A percentile compares a stretch with the other conserved stretches of the same genome.
Evolutionary conservation across 768 basidiomycete species (phyloP).

Genomic region (Pholiota conissans): DNA sequence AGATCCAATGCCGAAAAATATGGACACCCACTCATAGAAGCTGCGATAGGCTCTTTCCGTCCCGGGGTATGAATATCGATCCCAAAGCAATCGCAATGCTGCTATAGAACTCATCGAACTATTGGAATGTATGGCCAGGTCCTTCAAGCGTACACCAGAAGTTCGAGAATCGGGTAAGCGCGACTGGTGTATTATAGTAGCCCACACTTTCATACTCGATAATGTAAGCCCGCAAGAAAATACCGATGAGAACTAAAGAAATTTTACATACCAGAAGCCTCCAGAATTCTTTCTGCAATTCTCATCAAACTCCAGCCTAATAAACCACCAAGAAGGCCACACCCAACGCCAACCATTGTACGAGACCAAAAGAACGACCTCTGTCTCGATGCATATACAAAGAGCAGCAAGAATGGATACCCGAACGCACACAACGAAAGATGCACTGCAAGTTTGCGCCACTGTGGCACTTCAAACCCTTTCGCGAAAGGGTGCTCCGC

Average conservation of each 20-base stretch:
- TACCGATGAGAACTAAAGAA: background rate
- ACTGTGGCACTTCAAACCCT: slow-evolving; percentile 34
- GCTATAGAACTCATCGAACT: slow-evolving; percentile 28
- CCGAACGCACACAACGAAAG: slow-evolving; percentile 28
- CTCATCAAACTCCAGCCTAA: slow-evolving; percentile 30
- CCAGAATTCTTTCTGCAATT: slow-evolving; percentile 30
- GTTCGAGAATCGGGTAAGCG: slow-evolving; percentile 18
- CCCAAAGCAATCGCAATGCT: slow-evolving; percentile 35
- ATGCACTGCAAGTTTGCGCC: slow-evolving; percentile 29
- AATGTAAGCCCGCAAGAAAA: background rate
- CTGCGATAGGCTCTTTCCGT: slow-evolving; percentile 29
- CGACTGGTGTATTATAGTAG: slow-evolving; percentile 44
- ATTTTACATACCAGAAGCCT: slow-evolving; percentile 33
- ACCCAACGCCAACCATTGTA: slow-evolving; percentile 34
- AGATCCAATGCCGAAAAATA: background rate
- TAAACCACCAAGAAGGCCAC: slow-evolving; percentile 30
- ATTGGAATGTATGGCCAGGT: slow-evolving; percentile 32
- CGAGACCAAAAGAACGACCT: slow-evolving; percentile 41
- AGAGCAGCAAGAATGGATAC: slow-evolving; percentile 33
- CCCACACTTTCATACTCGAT: slow-evolving; percentile 35
- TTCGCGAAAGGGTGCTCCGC: slow-evolving; percentile 28
- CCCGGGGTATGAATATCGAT: slow-evolving; percentile 31
- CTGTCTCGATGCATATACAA: slow-evolving; percentile 27
- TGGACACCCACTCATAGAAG: slow-evolving; percentile 36
- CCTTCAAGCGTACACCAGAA: slow-evolving; percentile 35